Evolutionary conservation across 306 rosid species (phyloP), one percentile per base, ranked within the genome.

Genomic region (Rosa lucieae): DNA sequence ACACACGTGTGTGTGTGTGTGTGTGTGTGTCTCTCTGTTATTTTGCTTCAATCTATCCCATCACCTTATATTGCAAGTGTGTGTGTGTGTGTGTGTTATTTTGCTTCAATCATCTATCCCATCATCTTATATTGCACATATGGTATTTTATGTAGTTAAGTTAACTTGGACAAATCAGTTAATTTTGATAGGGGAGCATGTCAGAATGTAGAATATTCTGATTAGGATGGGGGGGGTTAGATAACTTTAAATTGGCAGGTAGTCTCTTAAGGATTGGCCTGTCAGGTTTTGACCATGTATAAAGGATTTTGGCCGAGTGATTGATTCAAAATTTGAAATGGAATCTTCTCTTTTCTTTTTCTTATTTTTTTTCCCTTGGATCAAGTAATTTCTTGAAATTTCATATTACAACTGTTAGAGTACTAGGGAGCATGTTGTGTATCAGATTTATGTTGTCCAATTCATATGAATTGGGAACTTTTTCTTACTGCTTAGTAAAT

Each of bases 111-210:
- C 63, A 47, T 47, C 51, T 58, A 46, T 40, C 35, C 44, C 32
- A 47, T 73, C 77, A 49, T 17, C 80, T 67, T 72, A 29, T 67
- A 35, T 55, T 55, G 61, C 52, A 67, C 62, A 72, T 14, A 3
- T 80, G 71, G 62, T 73, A 66, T 37, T 43, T 55, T 0, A 61
- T 26, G 67, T 61, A 56, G 63, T 52, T 46, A 32, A 61, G 77
- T 70, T 63, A 74, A 76, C 65, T 76, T 81, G 79, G 48, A 71
- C 56, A 13, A 42, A 8, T 35, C 49, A 40, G 26, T 81, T 20
- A 7, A 56, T 78, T 73, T 17, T 5, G 44, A 51, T 49, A 77
- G 26, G 23, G 74, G 65, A 67, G 79, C 48, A 47, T 32, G 55
- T 21, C 44, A 21, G 73, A 47, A 49, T 61, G 47, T 42, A 80